phyloP scores from a whole-genome alignment of 805 yeast species.

The Saccharomycopsis sp. region DNA sequence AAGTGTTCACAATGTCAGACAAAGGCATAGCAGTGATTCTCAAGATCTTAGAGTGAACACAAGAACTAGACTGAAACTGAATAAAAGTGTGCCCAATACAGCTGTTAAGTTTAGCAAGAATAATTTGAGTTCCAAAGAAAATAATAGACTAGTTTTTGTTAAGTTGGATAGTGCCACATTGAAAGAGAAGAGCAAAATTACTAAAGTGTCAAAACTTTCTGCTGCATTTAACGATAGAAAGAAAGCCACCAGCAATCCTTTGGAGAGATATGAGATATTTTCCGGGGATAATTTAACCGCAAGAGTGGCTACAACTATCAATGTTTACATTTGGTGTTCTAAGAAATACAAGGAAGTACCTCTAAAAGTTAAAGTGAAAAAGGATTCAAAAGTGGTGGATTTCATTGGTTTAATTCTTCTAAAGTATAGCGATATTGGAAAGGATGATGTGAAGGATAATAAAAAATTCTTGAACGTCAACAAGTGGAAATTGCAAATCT shows the following conservation, averaged over 20 bases:
- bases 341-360: slow-evolving; percentile 14
- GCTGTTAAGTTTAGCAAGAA: neutral
- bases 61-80: slow-evolving; percentile 2
- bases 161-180: slow-evolving; percentile 1
- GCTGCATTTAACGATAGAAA: slow-evolving; percentile 9
- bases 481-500: slow-evolving; percentile 68
- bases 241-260: slow-evolving; percentile 4
- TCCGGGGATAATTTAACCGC: slow-evolving; percentile 14
- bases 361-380: slow-evolving; percentile 26
- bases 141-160: slow-evolving; percentile 1
- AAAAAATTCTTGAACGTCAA: slow-evolving; percentile 44
- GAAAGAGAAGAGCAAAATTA: neutral
- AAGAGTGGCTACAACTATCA: slow-evolving; percentile 15
- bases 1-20: neutral
- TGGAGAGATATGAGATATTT: slow-evolving; percentile 13
- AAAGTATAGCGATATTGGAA: slow-evolving; percentile 14
- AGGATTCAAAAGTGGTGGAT: slow-evolving; percentile 41
- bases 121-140: neutral
- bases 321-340: slow-evolving; percentile 26
- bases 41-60: slow-evolving; percentile 4
- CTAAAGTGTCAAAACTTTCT: slow-evolving; percentile 9
- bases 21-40: slow-evolving; percentile 10
- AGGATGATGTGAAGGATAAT: slow-evolving; percentile 10
- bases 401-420: slow-evolving; percentile 49
- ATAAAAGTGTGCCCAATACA: slow-evolving; percentile 13